Percentiles rank a stretch among this genome's conserved stretches.
These are phyloP conservation scores for Ceriops tagal DNA, from an alignment of 345 rosid species.

Conservation along the genomic window DNA sequence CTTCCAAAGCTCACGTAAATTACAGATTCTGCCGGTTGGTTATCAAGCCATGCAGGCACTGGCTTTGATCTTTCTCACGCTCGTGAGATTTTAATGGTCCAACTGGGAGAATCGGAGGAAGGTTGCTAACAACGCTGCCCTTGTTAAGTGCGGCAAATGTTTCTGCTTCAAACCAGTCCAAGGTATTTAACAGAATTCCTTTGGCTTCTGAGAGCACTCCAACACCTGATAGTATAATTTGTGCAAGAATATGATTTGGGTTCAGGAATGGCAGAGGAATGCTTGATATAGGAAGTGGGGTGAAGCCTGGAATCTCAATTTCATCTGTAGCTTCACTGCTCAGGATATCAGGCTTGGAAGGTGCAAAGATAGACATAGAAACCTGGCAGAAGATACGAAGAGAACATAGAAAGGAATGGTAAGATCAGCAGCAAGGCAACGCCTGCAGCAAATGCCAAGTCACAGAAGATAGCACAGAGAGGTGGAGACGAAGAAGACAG, in stretches of 20 bases:
- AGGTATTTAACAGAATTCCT: conserved; percentile 12
- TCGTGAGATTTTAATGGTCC: conserved; percentile 4
- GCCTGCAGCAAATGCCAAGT: not conserved
- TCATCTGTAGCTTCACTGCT: not conserved
- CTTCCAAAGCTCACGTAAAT: conserved; percentile 12
- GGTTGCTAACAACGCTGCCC: not conserved
- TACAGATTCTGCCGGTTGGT: conserved; percentile 2
- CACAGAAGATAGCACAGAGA: conserved; percentile 6
- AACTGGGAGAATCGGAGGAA: conserved; percentile 1
- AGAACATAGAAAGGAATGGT: conserved; percentile 6
- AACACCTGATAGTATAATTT: not conserved
- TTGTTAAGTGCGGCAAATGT: not conserved
- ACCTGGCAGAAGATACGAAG: conserved; percentile 3
- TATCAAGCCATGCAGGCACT: conserved; percentile 8
- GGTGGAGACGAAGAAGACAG: conserved; percentile 4
- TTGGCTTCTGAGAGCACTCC: not conserved
- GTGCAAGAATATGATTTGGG: not conserved
- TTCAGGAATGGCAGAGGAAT: conserved; percentile 2
- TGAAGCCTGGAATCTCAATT: conserved; percentile 11
- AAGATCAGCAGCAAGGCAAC: conserved; percentile 3
- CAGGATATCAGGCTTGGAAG: not conserved
- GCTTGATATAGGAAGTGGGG: not conserved
- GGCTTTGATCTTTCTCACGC: not conserved
- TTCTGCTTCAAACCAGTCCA: conserved; percentile 13
- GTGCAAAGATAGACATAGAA: not conserved